These are phyloP conservation scores for Nymphaea thermarum DNA, from an alignment of 164 flowering plant species.

Conservation along the genomic window DNA sequence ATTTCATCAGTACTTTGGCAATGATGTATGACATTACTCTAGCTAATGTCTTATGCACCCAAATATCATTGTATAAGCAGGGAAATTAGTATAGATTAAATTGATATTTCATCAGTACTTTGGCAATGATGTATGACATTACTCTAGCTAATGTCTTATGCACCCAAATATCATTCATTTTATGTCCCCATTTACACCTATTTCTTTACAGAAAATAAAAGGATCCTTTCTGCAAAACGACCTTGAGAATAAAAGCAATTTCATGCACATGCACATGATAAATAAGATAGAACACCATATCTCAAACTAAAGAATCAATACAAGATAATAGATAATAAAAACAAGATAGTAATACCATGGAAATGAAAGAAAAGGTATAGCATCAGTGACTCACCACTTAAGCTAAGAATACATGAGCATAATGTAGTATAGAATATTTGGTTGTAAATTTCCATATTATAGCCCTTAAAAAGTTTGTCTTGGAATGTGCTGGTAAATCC, in stretches of 20 bases:
- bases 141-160: no score
- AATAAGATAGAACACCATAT: neutral
- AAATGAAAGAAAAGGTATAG: neutral
- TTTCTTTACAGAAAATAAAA: no score
- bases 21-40: no score
- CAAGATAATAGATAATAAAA: neutral
- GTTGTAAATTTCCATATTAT: slow-evolving; percentile 93
- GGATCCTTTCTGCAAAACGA: no score
- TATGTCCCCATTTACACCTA: no score
- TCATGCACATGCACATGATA: neutral
- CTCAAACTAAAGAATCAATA: neutral
- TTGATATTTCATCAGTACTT: no score
- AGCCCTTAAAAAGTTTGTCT: slow-evolving; percentile 90
- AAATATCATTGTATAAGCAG: no score
- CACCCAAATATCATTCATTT: no score
- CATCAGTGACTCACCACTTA: slow-evolving; percentile 40
- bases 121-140: no score
- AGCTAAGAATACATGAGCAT: slow-evolving; percentile 88
- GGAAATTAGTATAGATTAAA: no score
- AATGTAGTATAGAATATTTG: slow-evolving; percentile 93
- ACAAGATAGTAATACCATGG: neutral
- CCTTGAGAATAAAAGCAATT: neutral
- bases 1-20: no score
- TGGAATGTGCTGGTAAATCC: slow-evolving; percentile 98
- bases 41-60: no score